Evolutionary conservation across 192 early-diverging fungal species (phyloP).

Genomic region (Geranomyces michiganensis): DNA sequence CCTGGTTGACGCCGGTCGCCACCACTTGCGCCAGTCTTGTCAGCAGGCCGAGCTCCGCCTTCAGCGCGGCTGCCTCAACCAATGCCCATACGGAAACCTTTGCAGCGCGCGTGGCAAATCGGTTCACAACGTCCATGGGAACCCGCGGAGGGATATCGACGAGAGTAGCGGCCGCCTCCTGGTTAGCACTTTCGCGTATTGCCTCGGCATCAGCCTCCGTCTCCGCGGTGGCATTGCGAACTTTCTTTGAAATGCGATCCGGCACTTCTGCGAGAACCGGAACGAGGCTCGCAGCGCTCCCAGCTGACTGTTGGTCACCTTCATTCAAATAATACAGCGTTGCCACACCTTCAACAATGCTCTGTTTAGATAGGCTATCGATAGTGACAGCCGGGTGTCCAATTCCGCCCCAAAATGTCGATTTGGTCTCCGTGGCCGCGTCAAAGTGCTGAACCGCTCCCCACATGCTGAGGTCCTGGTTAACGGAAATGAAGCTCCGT

Average conservation of each 20-base stretch:
- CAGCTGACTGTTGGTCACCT: constrained; percentile 15
- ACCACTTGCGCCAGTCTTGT: background rate
- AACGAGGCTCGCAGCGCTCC: background rate
- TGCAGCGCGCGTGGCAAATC: background rate
- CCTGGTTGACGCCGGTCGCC: background rate
- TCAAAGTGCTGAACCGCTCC: background rate
- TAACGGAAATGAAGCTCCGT: background rate
- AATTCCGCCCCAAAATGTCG: constrained; percentile 16
- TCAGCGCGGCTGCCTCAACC: constrained; percentile 3
- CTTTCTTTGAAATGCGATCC: background rate
- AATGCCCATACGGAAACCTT: constrained; percentile 1
- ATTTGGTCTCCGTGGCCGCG: background rate
- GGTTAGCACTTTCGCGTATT: background rate
- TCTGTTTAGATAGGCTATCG: constrained; percentile 44
- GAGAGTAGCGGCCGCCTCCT: constrained; percentile 5
- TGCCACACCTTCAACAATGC: constrained; percentile 66
- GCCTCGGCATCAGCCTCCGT: constrained; percentile 10
- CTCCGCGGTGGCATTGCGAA: background rate
- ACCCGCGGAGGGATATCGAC: constrained; percentile 8
- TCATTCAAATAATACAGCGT: constrained; percentile 73
- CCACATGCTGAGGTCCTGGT: constrained; percentile 13
- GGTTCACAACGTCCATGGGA: constrained; percentile 11
- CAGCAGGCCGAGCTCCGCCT: background rate
- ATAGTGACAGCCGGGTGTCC: constrained; percentile 12
- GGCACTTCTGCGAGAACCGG: constrained; percentile 12